Evolutionary conservation across 2,329 filamentous ascomycete genomes (phyloP), one percentile per base, ranked within the genome.

Genomic region (Alternaria alternata): DNA sequence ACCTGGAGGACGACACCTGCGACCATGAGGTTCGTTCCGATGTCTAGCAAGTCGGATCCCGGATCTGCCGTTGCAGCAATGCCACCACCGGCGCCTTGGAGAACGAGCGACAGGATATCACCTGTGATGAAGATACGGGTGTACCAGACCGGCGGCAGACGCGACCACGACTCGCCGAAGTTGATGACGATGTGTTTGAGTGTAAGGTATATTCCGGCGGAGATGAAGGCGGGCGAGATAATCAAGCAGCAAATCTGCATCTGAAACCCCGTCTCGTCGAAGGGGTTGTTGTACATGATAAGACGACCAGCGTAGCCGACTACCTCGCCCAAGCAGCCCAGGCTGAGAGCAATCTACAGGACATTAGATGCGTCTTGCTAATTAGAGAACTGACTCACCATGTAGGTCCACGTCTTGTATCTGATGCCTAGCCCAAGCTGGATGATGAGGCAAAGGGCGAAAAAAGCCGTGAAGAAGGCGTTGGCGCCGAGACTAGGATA

Each of bases 101-200:
- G 75, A 12, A 86, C 64, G n/a, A 89, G 81, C n/a, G 83, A 85
- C 54, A 86, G 66, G 42, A 88, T 64, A 64, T 89, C 87, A 67
- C 84, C 86, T n/a, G 78, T 70, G 64, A 89, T 85, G 75, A 89
- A 89, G 61, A 88, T 82, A 73, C 83, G 83, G 11, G 86, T 87
- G 72, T 87, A 88, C 53, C 82, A 73, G 5, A 62, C 65, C 0
- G 76, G 71, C 7, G 62, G 61, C 3, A 79, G 63, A 24, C 72
- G 62, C 1, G 73, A 77, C 68, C 72, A 73, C 0, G 59, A 54
- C 39, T 71, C 62, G 41, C 87, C 87, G 54, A 87, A 85, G 49
- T 81, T 80, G n/a, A 85, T 72, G 56, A 88, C 83, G 62, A 88
- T 81, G 52, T 87, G 84, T 38, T 86, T 85, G 12, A 88, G 79